Evolutionary conservation across 1,284 basidiomycete genomes (phyloP), one percentile per base, ranked within the genome.

Genomic region (Clitocybe nebularis): DNA sequence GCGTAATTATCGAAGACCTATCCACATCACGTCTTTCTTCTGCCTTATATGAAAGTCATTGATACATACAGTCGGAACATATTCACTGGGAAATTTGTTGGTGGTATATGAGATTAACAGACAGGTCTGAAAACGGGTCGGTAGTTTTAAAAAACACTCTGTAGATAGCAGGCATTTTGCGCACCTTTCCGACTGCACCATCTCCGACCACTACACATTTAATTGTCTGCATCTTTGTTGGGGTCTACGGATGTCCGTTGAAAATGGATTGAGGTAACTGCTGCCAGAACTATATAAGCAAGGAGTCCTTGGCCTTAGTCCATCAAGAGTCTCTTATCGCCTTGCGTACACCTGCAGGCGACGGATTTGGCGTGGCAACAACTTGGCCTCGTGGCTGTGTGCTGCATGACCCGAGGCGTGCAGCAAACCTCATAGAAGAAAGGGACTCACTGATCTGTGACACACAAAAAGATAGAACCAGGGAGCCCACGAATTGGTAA

Each of bases 61-160:
- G 39, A 52, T 21, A 84, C 84, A 66, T 71, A 93, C 93, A 55
- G 93, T 99, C 39, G 95, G 96, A 41, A 99, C 95, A 72, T 99
- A 98, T 81, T 99, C 96, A 67, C 89, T 93, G 35, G 91, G 92
- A 69, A 95, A 94, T 68, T 93, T 92, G 84, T 99, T 99, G 62
- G 96, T 99, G 36, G 95, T 99, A 75, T 99, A 98, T 47, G 95
- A 98, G 68, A 99, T 99, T 71, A 99, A 78, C 54, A 99, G 79
- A 78, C 95, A 99, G 39, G 95, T 99, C 92, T 97, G 34, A 37
- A 24, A 22, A 48, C 24, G 39, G 30, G 36, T 26, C 45, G 37
- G 20, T 19, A 39, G 36, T 29, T 47, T 36, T 22, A 33, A 33
- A 46, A 7, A 24, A 32, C 20, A 17, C 19, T 17, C 13, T 3